Evolutionary conservation across 768 basidiomycete genomes (phyloP), one percentile per base, ranked within the genome.

Genomic region (Pisolithus albus): DNA sequence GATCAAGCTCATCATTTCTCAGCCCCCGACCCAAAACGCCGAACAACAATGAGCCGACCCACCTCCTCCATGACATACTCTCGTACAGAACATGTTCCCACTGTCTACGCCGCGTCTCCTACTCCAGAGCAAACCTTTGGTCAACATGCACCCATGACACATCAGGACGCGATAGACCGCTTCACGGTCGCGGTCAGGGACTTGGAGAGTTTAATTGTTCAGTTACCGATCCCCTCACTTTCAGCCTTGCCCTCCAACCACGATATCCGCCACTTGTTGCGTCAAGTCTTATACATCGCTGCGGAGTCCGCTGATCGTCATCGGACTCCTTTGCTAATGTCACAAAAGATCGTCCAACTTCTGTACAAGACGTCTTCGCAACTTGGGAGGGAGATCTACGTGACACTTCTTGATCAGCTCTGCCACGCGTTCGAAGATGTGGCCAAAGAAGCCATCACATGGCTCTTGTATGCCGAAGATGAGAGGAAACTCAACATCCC

Each of bases 401-500:
- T 92, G 37, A 81, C 85, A 41, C 73, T 99, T 42, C 73, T 99
- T 13, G 88, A 93, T 52, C 86, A 92, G 55, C 73, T 99, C 39
- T 98, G 96, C 65, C 83, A 84, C 55, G 74, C 83, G 15, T 94
- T 92, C 56, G 84, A 90, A 58, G 91, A 95, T 57, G 95, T 97
- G 42, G 90, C 88, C 16, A 93, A 93, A 67, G 96, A 99, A 70
- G 96, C 95, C 6, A 88, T 93, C 46, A 89, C 88, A 2, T 99
- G 96, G 96, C 74, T 99, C 45, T 72, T 97, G 42, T 96, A 92
- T 64, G 90, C 96, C 4, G 94, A 98, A 64, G 96, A 99, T 64
- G 90, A 94, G 91, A 91, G 96, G 60, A 99, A 99, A 71, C 88
- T 89, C 71, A 97, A 97, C 63, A 84, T 98, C 10, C 82, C 92